These are phyloP conservation scores for Rasamsonia emersonii DNA, from an alignment of 2,329 filamentous ascomycete species.

Conservation along the genomic window DNA sequence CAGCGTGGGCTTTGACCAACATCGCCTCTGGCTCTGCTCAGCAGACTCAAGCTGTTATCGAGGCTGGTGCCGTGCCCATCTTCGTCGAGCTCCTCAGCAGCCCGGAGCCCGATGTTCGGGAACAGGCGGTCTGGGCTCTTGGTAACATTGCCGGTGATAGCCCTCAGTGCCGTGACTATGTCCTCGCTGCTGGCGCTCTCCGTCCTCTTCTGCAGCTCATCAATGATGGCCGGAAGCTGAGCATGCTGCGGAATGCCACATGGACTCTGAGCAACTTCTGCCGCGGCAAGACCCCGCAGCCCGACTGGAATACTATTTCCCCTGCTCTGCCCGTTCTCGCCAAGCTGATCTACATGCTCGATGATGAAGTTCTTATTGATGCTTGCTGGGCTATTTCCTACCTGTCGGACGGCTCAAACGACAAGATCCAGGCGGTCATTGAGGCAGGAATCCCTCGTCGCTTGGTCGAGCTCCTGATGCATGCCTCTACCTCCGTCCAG, in stretches of 20 bases:
- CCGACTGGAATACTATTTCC: conserved; percentile 92
- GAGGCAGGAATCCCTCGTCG: conserved; percentile 95
- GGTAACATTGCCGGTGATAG: conserved; percentile 99
- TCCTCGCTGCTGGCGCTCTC: conserved; percentile 81
- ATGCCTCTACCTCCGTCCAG: conserved; percentile 95
- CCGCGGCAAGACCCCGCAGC: conserved; percentile 97
- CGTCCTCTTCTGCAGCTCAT: conserved; percentile 82
- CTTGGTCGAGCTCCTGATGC: conserved; percentile 94
- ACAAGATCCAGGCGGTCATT: conserved; percentile 98
- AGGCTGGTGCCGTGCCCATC: conserved; percentile 94
- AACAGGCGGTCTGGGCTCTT: conserved; percentile 97
- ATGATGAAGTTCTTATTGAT: conserved; percentile 96
- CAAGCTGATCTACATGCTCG: conserved; percentile 96
- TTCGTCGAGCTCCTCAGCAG: conserved; percentile 94
- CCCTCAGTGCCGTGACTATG: conserved; percentile 94
- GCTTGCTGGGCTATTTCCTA: conserved; percentile 99
- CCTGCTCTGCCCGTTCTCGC: conserved; percentile 90
- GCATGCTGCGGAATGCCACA: conserved; percentile 97
- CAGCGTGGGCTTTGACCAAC: conserved; percentile 97
- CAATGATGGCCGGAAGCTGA: conserved; percentile 95
- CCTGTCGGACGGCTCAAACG: conserved; percentile 93
- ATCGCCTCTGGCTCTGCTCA: conserved; percentile 95
- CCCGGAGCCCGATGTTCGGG: conserved; percentile 93
- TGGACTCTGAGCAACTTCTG: conserved; percentile 99
- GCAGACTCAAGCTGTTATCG: conserved; percentile 97